phyloP scores from a whole-genome alignment of 2,329 filamentous ascomycete genomes.

The Cercospora zeae-maydis region DNA sequence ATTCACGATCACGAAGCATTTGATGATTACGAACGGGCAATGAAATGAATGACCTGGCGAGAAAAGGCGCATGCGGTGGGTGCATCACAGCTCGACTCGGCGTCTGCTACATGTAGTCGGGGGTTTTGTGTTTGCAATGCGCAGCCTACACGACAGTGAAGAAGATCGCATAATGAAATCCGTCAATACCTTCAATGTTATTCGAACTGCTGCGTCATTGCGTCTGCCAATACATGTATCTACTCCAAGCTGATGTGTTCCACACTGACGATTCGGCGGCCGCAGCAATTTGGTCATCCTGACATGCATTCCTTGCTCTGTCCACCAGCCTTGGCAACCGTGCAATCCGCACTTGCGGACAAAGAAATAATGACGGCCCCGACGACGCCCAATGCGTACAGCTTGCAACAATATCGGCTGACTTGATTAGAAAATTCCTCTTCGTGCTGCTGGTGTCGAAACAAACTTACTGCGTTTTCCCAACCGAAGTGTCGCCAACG shows the following conservation, averaged over 20 bases:
- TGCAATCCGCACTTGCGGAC: background rate
- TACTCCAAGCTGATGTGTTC: background rate
- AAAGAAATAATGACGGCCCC: background rate
- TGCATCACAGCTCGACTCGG: background rate
- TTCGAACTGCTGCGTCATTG: background rate
- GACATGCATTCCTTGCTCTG: slow-evolving; percentile 1
- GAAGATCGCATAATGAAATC: background rate
- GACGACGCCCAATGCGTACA: background rate
- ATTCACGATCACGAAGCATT: background rate
- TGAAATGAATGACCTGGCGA: background rate
- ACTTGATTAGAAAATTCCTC: background rate
- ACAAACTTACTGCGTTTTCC: background rate
- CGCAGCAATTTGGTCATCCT: slow-evolving; percentile 1
- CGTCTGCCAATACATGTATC: background rate
- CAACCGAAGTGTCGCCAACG: slow-evolving; percentile 2
- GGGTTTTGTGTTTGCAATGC: background rate
- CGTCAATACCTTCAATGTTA: no score
- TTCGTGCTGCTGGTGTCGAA: background rate
- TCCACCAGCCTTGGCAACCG: background rate
- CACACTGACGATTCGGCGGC: background rate
- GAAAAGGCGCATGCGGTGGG: background rate
- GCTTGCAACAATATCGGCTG: background rate
- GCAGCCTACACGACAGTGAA: background rate
- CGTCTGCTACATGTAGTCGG: background rate
- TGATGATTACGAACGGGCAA: background rate